These are phyloP conservation scores for Hemisphaericaspora nanyangensis DNA, from an alignment of 805 yeast species.

Conservation along the genomic window DNA sequence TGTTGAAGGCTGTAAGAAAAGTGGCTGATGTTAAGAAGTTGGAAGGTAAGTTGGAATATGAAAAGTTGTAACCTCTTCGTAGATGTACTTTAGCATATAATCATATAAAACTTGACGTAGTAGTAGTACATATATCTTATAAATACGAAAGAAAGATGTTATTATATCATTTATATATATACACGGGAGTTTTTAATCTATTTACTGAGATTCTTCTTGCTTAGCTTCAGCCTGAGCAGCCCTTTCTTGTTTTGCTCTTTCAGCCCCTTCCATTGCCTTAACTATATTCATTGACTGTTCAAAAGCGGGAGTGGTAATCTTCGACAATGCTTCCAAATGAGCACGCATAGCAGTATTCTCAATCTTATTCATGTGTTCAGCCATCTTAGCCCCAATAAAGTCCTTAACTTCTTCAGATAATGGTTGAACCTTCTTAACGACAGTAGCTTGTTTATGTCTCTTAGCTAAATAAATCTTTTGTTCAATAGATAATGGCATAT, in stretches of 20 bases:
- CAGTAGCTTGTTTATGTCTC: conserved; percentile 34
- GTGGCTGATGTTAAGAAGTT: conserved; percentile 95
- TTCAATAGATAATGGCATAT: conserved; percentile 68
- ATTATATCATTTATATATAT: too few relatives aligned
- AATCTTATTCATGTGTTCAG: conserved; percentile 33
- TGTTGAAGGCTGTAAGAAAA: conserved; percentile 97
- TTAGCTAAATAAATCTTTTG: conserved; percentile 62
- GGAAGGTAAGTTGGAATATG: conserved; percentile 94
- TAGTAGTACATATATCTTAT: too few relatives aligned
- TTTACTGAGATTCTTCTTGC: not conserved
- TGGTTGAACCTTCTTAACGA: conserved; percentile 19
- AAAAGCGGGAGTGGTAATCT: conserved; percentile 25
- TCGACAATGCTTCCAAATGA: conserved; percentile 39
- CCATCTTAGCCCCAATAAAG: conserved; percentile 50
- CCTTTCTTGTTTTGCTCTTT: too few relatives aligned
- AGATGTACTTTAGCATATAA: too few relatives aligned
- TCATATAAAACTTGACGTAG: too few relatives aligned
- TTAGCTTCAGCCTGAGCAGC: not conserved
- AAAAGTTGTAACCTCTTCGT: conserved; percentile 84
- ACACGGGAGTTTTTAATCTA: too few relatives aligned
- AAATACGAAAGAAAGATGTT: too few relatives aligned
- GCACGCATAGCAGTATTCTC: conserved; percentile 31
- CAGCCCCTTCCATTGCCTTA: too few relatives aligned
- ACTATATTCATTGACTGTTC: conserved; percentile 25
- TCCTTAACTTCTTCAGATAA: conserved; percentile 53